Conservation (phyloP, 192 early-diverging fungal species). For the Coemansia sp. region DNA sequence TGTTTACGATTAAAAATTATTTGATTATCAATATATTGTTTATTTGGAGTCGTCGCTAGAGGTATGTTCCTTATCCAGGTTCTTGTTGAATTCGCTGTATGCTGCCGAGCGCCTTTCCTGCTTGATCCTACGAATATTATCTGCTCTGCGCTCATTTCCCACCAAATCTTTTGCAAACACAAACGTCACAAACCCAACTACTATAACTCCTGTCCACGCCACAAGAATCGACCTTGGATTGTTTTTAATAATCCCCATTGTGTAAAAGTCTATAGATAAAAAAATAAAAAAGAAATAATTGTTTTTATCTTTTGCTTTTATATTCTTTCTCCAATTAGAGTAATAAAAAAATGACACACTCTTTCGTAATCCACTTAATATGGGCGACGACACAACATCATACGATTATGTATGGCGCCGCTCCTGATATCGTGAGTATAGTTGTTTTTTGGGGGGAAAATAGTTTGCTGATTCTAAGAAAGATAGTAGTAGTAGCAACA, state of each 20-base stretch:
- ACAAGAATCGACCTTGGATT: slow-evolving; percentile 49
- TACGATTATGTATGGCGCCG: too few relatives aligned
- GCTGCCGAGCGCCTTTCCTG: slow-evolving; percentile 36
- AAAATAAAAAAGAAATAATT: slow-evolving; percentile 1
- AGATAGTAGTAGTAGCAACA: background rate
- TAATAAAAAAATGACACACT: background rate
- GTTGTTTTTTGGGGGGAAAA: background rate
- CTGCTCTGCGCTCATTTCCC: slow-evolving; percentile 47
- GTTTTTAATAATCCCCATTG: slow-evolving; percentile 51
- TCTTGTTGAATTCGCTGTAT: slow-evolving; percentile 30
- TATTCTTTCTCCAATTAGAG: background rate
- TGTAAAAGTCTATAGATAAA: background rate
- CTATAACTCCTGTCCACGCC: slow-evolving; percentile 42
- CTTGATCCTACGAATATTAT: slow-evolving; percentile 53
- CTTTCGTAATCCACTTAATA: background rate
- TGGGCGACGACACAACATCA: background rate
- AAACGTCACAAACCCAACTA: slow-evolving; percentile 40
- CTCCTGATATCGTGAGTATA: too few relatives aligned
- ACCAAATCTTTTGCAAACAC: slow-evolving; percentile 50
- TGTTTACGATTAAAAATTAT: background rate
- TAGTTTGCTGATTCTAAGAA: background rate
- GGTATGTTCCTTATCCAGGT: slow-evolving; percentile 8
- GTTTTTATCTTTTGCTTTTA: background rate
- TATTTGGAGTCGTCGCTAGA: background rate
- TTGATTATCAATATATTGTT: background rate